Conservation (phyloP, 106 monocot genomes). For the Cymbidium sinense region DNA sequence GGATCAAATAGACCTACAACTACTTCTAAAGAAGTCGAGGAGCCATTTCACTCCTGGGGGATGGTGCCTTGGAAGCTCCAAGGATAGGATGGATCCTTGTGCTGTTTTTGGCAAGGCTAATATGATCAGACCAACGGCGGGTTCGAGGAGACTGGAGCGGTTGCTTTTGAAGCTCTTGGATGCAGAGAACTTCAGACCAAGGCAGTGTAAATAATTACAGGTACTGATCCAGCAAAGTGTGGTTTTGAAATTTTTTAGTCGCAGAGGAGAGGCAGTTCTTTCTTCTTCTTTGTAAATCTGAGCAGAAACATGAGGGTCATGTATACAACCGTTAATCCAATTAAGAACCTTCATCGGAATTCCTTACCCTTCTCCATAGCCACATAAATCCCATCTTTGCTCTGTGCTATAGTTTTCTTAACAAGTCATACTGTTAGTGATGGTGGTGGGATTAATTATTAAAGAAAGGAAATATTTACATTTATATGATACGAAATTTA, state of each 20-base stretch:
- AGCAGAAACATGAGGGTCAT: neutral
- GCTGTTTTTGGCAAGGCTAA: constrained; percentile 19
- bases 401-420: too few species aligned
- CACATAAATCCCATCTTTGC: too few species aligned
- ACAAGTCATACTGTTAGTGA: too few species aligned
- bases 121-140: constrained; percentile 33
- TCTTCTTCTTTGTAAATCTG: neutral
- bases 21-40: constrained; percentile 37
- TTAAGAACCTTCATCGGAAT: neutral
- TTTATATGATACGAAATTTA: too few species aligned
- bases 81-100: constrained; percentile 25
- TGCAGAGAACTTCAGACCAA: constrained; percentile 56
- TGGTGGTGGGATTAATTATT: too few species aligned
- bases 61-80: constrained; percentile 48
- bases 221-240: neutral
- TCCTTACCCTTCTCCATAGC: too few species aligned
- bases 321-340: neutral
- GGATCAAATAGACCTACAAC: constrained; percentile 57
- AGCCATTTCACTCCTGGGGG: constrained; percentile 47
- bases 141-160: constrained; percentile 56
- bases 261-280: neutral
- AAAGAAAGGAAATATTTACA: too few species aligned
- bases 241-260: neutral
- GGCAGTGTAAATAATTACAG: constrained; percentile 60
- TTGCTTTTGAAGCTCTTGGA: constrained; percentile 62